A percentile compares a stretch with the other conserved stretches of the same genome.
Conservation (phyloP, 2,329 filamentous ascomycete genomes). For the Trichoderma atroviride region DNA sequence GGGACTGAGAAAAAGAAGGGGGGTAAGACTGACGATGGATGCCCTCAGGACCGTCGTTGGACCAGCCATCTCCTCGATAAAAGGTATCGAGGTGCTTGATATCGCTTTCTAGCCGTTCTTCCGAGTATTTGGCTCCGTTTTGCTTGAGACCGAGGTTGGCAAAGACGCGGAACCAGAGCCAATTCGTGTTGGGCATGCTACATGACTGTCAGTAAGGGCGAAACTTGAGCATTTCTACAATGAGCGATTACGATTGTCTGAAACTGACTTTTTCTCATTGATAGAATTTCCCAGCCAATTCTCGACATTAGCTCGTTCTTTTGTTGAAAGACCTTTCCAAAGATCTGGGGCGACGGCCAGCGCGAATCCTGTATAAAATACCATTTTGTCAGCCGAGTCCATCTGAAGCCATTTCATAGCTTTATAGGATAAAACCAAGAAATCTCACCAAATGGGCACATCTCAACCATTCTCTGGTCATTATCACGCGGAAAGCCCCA, state of each 20-base stretch:
- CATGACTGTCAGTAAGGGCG: neutral
- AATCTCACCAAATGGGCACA: constrained; percentile 68
- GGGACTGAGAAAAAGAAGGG: neutral
- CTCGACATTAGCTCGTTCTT: constrained; percentile 67
- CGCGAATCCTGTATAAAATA: constrained; percentile 57
- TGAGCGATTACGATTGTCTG: neutral
- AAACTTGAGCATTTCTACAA: neutral
- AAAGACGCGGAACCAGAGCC: constrained; percentile 85
- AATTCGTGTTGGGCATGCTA: constrained; percentile 70
- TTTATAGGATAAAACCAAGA: neutral
- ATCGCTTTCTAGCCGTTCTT: constrained; percentile 70
- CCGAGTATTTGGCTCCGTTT: constrained; percentile 71
- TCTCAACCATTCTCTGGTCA: constrained; percentile 70
- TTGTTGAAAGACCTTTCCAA: constrained; percentile 66
- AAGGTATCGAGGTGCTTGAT: constrained; percentile 80
- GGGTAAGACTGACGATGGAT: constrained; percentile 60
- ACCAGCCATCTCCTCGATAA: constrained; percentile 81
- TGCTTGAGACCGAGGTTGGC: constrained; percentile 77
- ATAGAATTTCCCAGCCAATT: constrained; percentile 73
- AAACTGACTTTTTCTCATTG: constrained; percentile 69
- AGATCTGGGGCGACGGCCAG: constrained; percentile 68
- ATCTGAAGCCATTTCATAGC: neutral
- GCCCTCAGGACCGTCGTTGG: constrained; percentile 75
- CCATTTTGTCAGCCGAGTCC: neutral
- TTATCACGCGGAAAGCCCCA: constrained; percentile 77